Evolutionary conservation across 306 rosid genomes (phyloP).

Genomic region (Hippophae rhamnoides): DNA sequence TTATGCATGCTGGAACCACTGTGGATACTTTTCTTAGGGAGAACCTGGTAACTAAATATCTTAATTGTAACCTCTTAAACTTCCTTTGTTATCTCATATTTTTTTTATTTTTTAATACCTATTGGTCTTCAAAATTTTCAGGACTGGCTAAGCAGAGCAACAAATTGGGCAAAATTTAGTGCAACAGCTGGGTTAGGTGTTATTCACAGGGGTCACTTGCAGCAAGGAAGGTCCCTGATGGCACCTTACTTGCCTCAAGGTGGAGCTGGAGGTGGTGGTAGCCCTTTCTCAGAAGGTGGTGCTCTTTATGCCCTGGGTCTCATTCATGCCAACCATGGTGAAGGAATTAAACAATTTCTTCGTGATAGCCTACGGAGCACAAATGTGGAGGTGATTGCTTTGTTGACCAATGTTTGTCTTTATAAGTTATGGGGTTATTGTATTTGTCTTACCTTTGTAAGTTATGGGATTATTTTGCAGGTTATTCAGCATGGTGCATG

Average conservation of each 20-base stretch:
- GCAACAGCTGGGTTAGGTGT: conserved; percentile 98
- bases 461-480: conserved; percentile 30
- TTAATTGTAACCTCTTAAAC: background rate
- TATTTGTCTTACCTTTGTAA: conserved; percentile 7
- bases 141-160: conserved; percentile 99
- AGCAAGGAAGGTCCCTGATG: conserved; percentile 93
- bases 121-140: conserved; percentile 22
- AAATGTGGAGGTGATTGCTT: conserved; percentile 72
- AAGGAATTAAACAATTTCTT: conserved; percentile 93
- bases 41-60: conserved; percentile 48
- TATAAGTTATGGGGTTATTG: background rate
- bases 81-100: background rate
- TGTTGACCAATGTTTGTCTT: conserved; percentile 5
- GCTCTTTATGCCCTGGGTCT: conserved; percentile 97
- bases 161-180: conserved; percentile 97
- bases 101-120: conserved; percentile 6
- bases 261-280: conserved; percentile 86
- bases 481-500: conserved; percentile 99
- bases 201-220: conserved; percentile 92
- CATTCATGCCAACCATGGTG: conserved; percentile 97
- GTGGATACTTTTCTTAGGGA: conserved; percentile 94
- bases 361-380: conserved; percentile 85
- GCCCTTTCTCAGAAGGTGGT: conserved; percentile 96
- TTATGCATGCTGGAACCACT: conserved; percentile 98
- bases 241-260: conserved; percentile 98